These are phyloP conservation scores for Lichtheimia hyalospora DNA, from an alignment of 371 early-diverging fungal species.

Conservation along the genomic window DNA sequence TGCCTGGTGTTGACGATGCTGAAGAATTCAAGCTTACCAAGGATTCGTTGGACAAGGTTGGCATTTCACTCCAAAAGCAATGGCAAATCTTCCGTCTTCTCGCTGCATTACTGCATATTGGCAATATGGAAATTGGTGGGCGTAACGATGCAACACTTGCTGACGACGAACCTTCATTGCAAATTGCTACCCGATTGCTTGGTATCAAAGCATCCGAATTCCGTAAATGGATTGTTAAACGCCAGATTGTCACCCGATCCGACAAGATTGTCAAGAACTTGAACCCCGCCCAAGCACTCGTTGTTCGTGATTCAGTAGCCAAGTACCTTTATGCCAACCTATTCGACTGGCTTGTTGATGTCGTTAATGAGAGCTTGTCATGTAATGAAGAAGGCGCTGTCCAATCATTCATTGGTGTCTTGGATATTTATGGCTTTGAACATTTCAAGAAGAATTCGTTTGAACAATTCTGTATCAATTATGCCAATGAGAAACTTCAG, in stretches of 20 bases:
- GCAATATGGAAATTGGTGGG: conserved; percentile 87
- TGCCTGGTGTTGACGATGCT: conserved; percentile 88
- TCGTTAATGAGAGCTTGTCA: conserved; percentile 81
- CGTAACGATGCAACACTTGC: conserved; percentile 64
- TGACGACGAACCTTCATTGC: conserved; percentile 73
- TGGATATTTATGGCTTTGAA: conserved; percentile 97
- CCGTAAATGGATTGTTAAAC: conserved; percentile 87
- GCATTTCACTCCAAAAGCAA: conserved; percentile 82
- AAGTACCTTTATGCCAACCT: conserved; percentile 92
- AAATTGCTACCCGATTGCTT: conserved; percentile 67
- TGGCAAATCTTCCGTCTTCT: conserved; percentile 89
- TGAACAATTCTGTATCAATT: conserved; percentile 99
- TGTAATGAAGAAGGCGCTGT: conserved; percentile 53
- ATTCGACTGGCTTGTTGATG: conserved; percentile 92
- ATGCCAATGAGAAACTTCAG: conserved; percentile 97
- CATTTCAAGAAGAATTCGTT: conserved; percentile 98
- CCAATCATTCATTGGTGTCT: conserved; percentile 86
- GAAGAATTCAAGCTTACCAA: conserved; percentile 89
- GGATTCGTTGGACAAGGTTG: conserved; percentile 82
- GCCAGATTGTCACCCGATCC: conserved; percentile 82
- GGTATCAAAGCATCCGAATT: conserved; percentile 76
- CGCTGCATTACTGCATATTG: conserved; percentile 90
- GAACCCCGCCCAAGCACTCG: conserved; percentile 71
- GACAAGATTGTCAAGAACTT: conserved; percentile 86
- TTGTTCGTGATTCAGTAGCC: conserved; percentile 91